Conservation (phyloP, 371 early-diverging fungal species). For the Syncephalastrum racemosum region DNA sequence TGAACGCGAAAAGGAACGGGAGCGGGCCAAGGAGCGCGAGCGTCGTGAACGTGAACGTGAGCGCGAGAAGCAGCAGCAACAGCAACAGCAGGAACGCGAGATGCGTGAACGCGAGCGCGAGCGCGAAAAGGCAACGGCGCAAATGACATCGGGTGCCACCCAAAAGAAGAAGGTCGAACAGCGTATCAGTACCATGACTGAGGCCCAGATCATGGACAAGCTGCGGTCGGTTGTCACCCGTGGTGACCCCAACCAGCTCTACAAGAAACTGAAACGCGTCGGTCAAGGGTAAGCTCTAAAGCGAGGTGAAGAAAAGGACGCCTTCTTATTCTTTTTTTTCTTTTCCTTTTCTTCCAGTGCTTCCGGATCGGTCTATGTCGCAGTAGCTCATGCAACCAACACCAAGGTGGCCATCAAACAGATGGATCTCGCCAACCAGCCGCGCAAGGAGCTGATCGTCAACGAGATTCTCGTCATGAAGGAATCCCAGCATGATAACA, state of each 20-base stretch:
- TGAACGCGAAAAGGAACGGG: conserved; percentile 14
- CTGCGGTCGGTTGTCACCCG: conserved; percentile 79
- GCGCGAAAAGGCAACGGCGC: conserved; percentile 28
- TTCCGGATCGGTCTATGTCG: conserved; percentile 94
- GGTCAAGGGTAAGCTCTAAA: conserved; percentile 85
- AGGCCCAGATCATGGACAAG: conserved; percentile 91
- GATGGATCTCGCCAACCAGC: conserved; percentile 93
- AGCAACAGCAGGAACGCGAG: conserved; percentile 17
- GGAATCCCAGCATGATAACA: conserved; percentile 92
- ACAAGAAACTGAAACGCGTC: conserved; percentile 89
- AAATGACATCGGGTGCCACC: conserved; percentile 26
- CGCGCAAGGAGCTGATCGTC: conserved; percentile 92
- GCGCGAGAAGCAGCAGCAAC: conserved; percentile 18
- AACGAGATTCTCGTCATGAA: conserved; percentile 97
- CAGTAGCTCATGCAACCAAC: conserved; percentile 63
- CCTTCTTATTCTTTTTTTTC: not conserved
- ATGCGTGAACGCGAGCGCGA: conserved; percentile 22
- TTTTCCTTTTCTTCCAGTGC: conserved; percentile 55
- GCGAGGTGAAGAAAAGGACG: not conserved
- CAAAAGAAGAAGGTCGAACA: conserved; percentile 62
- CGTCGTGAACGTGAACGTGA: conserved; percentile 32
- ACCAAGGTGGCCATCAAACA: conserved; percentile 94
- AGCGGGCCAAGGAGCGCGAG: conserved; percentile 11
- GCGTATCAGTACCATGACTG: conserved; percentile 85
- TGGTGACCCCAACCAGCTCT: conserved; percentile 84